Conservation (phyloP, 1,139 yeast genomes). For the Hansenula lynferdii region DNA sequence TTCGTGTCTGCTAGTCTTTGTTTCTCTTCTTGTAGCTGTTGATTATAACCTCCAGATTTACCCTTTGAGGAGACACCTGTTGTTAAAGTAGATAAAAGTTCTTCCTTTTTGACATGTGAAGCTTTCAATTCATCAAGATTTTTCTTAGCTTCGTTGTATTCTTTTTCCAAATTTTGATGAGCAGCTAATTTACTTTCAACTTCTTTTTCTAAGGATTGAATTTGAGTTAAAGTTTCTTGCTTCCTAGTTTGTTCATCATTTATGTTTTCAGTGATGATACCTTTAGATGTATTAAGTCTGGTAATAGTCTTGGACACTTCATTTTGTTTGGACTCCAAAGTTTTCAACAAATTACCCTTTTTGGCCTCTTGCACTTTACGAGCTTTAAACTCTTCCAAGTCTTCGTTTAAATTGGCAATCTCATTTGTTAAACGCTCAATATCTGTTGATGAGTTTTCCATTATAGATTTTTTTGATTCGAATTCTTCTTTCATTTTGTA, state of each 20-base stretch:
- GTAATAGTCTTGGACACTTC: conserved; percentile 63
- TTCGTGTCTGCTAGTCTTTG: conserved; percentile 49
- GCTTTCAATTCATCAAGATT: conserved; percentile 41
- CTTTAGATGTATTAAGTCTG: conserved; percentile 59
- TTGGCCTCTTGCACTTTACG: conserved; percentile 56
- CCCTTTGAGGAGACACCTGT: conserved; percentile 92
- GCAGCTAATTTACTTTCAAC: conserved; percentile 21
- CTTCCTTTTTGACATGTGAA: conserved; percentile 63
- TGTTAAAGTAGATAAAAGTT: conserved; percentile 72
- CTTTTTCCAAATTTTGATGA: conserved; percentile 29
- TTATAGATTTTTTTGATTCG: conserved; percentile 18
- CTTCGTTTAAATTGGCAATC: conserved; percentile 54
- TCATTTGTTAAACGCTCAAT: conserved; percentile 48
- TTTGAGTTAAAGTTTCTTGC: conserved; percentile 15
- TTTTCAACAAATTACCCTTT: conserved; percentile 59
- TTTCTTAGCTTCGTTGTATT: conserved; percentile 40
- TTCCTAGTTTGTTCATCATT: conserved; percentile 39
- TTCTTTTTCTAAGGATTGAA: conserved; percentile 19
- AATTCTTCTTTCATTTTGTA: conserved; percentile 35
- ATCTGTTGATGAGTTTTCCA: conserved; percentile 17
- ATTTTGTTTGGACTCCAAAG: conserved; percentile 55
- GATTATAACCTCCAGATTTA: conserved; percentile 69
- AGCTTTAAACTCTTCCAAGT: conserved; percentile 49
- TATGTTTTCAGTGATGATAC: conserved; percentile 49
- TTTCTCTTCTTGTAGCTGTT: conserved; percentile 67